phyloP scores from a whole-genome alignment of 2,329 filamentous ascomycete genomes.

The Talaromyces sp. region DNA sequence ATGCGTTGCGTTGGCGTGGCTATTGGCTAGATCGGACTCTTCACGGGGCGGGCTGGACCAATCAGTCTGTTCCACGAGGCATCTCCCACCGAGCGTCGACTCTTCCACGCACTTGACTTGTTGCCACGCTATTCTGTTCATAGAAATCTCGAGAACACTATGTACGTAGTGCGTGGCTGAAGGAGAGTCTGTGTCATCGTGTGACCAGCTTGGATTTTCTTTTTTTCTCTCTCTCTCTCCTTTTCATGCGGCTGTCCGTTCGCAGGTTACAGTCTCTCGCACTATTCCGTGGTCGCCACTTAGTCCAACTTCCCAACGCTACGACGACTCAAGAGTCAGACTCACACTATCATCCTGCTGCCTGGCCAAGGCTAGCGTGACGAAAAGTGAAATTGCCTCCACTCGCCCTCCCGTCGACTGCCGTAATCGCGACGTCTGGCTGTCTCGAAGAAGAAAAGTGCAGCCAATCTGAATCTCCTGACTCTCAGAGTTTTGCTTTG shows the following conservation, averaged over 20 bases:
- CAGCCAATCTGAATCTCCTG: conserved; percentile 4
- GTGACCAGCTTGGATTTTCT: conserved; percentile 9
- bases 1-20: not conserved
- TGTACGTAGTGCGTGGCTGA: not conserved
- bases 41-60: not conserved
- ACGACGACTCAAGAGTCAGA: not conserved
- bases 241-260: conserved; percentile 1
- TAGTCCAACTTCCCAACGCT: not conserved
- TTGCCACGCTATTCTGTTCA: not conserved
- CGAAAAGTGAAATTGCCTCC: conserved; percentile 1
- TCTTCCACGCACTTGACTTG: conserved; percentile 4
- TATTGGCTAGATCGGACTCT: not conserved
- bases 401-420: conserved; percentile 1
- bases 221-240: not conserved
- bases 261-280: not conserved
- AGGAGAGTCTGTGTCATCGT: conserved; percentile 13
- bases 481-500: conserved; percentile 7
- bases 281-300: not conserved
- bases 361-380: not conserved
- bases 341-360: not conserved
- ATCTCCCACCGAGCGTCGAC: not conserved
- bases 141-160: not conserved
- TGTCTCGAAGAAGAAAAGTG: conserved; percentile 3
- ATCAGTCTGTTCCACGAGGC: not conserved
- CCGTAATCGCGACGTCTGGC: conserved; percentile 6